Evolutionary conservation across 768 basidiomycete species (phyloP).

Genomic region (Suillus subluteus): DNA sequence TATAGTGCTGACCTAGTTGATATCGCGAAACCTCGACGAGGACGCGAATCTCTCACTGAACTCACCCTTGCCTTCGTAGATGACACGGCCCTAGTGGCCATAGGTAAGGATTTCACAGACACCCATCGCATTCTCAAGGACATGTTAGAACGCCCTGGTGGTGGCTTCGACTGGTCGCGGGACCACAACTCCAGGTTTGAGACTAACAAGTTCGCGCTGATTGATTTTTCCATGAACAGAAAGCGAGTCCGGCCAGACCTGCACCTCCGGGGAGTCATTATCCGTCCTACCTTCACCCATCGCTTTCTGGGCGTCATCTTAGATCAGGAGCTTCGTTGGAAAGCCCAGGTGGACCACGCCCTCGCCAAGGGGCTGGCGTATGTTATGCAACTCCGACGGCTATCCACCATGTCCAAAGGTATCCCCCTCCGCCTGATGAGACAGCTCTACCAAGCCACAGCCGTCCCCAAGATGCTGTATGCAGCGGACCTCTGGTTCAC

Average conservation of each 20-base stretch:
- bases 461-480: conserved; percentile 33
- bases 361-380: not conserved
- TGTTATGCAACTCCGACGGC: conserved; percentile 2
- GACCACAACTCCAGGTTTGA: conserved; percentile 24
- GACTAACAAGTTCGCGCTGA: conserved; percentile 15
- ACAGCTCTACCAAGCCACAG: conserved; percentile 29
- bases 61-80: conserved; percentile 34
- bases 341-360: conserved; percentile 19
- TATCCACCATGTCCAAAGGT: conserved; percentile 20
- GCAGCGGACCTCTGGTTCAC: conserved; percentile 5
- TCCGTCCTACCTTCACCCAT: not conserved
- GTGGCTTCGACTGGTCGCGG: conserved; percentile 21
- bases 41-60: conserved; percentile 9
- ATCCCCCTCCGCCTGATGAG: conserved; percentile 20
- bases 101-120: conserved; percentile 24
- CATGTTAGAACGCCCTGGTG: conserved; percentile 27
- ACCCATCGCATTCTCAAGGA: conserved; percentile 23
- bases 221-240: not conserved
- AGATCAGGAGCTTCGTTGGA: conserved; percentile 23
- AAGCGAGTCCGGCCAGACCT: not conserved
- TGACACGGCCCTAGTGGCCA: conserved; percentile 30
- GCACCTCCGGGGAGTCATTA: conserved; percentile 9
- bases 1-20: conserved; percentile 33
- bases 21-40: not conserved
- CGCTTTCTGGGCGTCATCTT: conserved; percentile 36